These are phyloP conservation scores for Ophiosphaerella narmari DNA, from an alignment of 2,329 filamentous ascomycete genomes.

Conservation along the genomic window DNA sequence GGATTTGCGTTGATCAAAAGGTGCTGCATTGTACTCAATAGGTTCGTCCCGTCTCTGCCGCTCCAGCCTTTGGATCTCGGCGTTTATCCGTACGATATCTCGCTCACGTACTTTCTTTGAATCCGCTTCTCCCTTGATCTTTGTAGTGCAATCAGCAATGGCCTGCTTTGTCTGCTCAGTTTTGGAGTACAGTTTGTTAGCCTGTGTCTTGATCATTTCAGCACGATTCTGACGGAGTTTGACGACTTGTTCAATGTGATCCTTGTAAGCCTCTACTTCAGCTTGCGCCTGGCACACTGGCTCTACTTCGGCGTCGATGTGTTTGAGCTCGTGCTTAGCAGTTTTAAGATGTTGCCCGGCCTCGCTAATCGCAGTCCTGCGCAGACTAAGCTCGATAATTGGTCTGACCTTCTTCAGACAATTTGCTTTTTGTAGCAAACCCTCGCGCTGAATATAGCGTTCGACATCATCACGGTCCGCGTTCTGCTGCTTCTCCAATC, in stretches of 20 bases:
- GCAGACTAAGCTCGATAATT: constrained; percentile 66
- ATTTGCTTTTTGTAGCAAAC: constrained; percentile 65
- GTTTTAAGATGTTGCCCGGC: constrained; percentile 61
- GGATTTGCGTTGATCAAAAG: constrained; percentile 74
- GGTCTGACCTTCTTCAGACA: constrained; percentile 69
- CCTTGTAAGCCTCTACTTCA: constrained; percentile 69
- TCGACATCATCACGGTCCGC: constrained; percentile 81
- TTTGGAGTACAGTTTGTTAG: constrained; percentile 49
- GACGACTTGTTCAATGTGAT: constrained; percentile 61
- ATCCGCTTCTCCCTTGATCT: constrained; percentile 46
- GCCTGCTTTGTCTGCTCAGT: constrained; percentile 42
- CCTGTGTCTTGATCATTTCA: constrained; percentile 58
- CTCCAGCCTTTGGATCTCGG: constrained; percentile 66
- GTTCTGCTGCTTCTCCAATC: constrained; percentile 73
- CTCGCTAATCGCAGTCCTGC: constrained; percentile 54
- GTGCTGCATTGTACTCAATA: constrained; percentile 68
- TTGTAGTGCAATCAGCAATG: constrained; percentile 51
- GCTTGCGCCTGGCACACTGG: constrained; percentile 73
- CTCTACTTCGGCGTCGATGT: constrained; percentile 64
- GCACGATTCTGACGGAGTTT: constrained; percentile 60
- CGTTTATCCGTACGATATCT: constrained; percentile 36
- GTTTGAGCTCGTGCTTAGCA: constrained; percentile 61
- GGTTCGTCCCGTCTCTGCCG: constrained; percentile 66
- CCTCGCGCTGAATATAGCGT: constrained; percentile 74
- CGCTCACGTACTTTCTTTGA: constrained; percentile 48